Base-by-base conservation (phyloP, 2,329 filamentous ascomycete species). In the Cladosporium cucumerinum region DNA sequence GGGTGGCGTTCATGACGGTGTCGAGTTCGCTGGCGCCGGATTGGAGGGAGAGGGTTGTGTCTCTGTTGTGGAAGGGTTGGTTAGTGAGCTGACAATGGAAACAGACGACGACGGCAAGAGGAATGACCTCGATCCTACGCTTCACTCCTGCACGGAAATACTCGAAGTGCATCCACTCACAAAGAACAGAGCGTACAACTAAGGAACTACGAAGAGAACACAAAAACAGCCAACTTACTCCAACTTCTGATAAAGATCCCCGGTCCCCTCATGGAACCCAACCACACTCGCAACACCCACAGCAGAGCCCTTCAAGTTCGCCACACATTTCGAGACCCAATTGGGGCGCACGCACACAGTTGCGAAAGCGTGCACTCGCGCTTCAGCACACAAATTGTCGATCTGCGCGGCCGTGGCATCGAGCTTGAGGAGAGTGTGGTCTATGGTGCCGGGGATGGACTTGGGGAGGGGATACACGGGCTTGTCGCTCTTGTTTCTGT, bases 251-350 rank as follows among this genome's bases (percentile, higher is more conserved):
- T 77, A 71, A 0, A 83, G 82, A 57, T 81, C 76, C 66, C 85
- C 77, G 0, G 83, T 86, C 14, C 86, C 86, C 71, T 87, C 84
- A 61, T 83, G 86, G 72, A 87, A 87, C 25, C 84, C 85, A 11
- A 87, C 79, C 6, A 87, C 86, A 68, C 83, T 85, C 52, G 85
- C 84, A 23, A 87, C 81, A 26, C 78, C 77, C n/a, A 85, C 80
- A 6, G 73, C 72, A 8, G 79, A 79, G 57, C 78, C 79, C 65
- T 79, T 78, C 57, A 88, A 78, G 62, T 82, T 80, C 49, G 78
- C 69, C 21, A 80, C 79, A 57, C 83, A 83, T 63, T 79, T 81
- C 26, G 78, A 69, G n/a, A 87, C 85, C 72, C 80, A 81, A 39
- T 80, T 77, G 1, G 82, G 76, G 8, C 85, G 82, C 1, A 88